Evolutionary conservation across 441 rosid genomes (phyloP), one percentile per base, ranked within the genome.

Genomic region (Eutrema salsugineum): DNA sequence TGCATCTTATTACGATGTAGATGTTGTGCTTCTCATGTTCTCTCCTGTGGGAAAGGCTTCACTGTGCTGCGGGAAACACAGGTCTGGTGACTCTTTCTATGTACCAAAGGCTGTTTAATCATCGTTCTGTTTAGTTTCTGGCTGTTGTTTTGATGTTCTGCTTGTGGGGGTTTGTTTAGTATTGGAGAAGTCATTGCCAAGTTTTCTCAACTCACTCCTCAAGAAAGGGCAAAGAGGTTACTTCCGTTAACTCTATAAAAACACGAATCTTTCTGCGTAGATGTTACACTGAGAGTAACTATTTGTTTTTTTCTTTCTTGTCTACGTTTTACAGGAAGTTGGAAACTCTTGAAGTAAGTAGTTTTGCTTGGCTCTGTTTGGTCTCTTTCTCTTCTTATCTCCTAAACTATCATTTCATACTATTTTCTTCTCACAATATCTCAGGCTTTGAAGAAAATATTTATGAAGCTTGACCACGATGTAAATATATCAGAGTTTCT

Each of bases 301-400:
- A 17, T 32, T 63, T 32, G 30, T 43, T 57, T 50, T 32, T 64
- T 57, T 32, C 64, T n/a, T 30, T 5, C 33, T 30, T 73, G 68
- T 46, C 17, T 77, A 71, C 39, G 19, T 73, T 83, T 82, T 72
- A 76, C 94, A 91, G 93, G 88, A 91, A 81, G 84, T 68, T 89
- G 81, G 98, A 92, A 72, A 84, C 86, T 74, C 94, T 90, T 71
- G 97, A 90, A 83, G 95, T 91, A 83, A 85, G 92, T 51, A 73
- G 61, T 56, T 49, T 73, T 32, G 40, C 68, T 56, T 66, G 46
- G 17, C 57, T 47, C 33, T 53, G 43, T 65, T 56, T 16, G 27
- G 8, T 55, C 3, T 30, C 14, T 20, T 24, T 50, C 40, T 30
- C 60, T 32, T n/a, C 51, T 59, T 35, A 43, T 46, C 14, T 51